Conservation (phyloP, 306 rosid species). For the Fragaria iinumae region DNA sequence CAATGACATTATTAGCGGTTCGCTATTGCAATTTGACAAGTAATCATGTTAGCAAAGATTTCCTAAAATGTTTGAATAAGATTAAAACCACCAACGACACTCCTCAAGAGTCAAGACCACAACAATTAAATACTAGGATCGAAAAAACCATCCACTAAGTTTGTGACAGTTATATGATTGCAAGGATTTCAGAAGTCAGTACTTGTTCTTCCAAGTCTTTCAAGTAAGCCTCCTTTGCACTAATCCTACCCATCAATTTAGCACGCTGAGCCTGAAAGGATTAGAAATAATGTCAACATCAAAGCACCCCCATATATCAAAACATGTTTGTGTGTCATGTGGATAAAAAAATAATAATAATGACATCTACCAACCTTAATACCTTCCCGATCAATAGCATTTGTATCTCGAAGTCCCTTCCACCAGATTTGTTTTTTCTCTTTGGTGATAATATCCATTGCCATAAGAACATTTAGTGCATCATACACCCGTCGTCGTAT, state of each 20-base stretch:
- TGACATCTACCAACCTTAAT: constrained; percentile 22
- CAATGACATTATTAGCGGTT: not conserved
- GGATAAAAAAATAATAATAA: not conserved
- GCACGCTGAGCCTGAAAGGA: constrained; percentile 20
- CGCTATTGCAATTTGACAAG: not conserved
- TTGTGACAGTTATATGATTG: not conserved
- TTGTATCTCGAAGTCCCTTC: constrained; percentile 33
- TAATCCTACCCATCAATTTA: constrained; percentile 19
- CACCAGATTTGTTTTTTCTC: constrained; percentile 38
- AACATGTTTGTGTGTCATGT: not conserved
- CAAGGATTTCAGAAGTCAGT: constrained; percentile 4
- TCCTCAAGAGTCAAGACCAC: not conserved
- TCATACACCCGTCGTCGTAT: constrained; percentile 37
- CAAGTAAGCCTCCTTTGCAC: constrained; percentile 30
- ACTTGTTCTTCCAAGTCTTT: constrained; percentile 42
- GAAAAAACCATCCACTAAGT: not conserved
- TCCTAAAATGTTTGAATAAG: not conserved
- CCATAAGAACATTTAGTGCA: constrained; percentile 39
- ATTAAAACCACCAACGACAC: not conserved
- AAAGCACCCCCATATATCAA: not conserved
- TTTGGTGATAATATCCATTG: constrained; percentile 36
- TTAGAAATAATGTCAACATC: not conserved
- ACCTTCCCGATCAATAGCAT: constrained; percentile 20
- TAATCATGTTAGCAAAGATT: not conserved
- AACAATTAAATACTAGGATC: not conserved